Conservation (phyloP, 208 protist genomes). For the Lotmaria passim region DNA sequence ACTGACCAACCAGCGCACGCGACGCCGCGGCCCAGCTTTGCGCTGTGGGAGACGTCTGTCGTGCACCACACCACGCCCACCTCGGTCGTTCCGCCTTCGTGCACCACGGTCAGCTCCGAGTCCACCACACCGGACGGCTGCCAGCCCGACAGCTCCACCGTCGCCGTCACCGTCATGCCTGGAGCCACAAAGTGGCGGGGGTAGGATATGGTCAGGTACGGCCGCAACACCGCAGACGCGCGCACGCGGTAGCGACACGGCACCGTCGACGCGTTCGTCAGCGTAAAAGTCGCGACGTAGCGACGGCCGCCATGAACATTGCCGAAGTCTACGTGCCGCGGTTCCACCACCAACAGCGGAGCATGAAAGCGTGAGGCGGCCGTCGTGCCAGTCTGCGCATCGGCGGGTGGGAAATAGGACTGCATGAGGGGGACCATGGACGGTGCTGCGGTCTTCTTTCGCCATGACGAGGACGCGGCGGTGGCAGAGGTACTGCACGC, state of each 20-base stretch:
- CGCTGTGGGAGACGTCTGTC: constrained; percentile 21
- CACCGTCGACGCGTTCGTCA: constrained; percentile 81
- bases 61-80: constrained; percentile 50
- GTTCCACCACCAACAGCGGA: constrained; percentile 33
- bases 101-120: constrained; percentile 36
- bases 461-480: not conserved
- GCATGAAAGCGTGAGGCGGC: constrained; percentile 28
- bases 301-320: constrained; percentile 43
- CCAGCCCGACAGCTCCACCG: constrained; percentile 55
- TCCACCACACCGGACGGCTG: constrained; percentile 51
- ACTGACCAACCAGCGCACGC: constrained; percentile 35
- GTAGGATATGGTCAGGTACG: constrained; percentile 53
- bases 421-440: constrained; percentile 31
- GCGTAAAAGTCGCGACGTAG: constrained; percentile 47
- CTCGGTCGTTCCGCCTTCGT: constrained; percentile 51
- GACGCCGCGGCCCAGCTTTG: constrained; percentile 27
- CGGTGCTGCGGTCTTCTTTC: not conserved
- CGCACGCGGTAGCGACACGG: constrained; percentile 82
- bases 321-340: constrained; percentile 54
- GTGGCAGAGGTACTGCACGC: not conserved
- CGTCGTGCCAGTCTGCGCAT: constrained; percentile 20
- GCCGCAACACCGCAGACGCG: constrained; percentile 28
- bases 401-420: constrained; percentile 15
- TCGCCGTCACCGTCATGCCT: constrained; percentile 63
- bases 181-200: constrained; percentile 76